Evolutionary conservation across 306 rosid genomes (phyloP).

Genomic region (Vigna mungo): DNA sequence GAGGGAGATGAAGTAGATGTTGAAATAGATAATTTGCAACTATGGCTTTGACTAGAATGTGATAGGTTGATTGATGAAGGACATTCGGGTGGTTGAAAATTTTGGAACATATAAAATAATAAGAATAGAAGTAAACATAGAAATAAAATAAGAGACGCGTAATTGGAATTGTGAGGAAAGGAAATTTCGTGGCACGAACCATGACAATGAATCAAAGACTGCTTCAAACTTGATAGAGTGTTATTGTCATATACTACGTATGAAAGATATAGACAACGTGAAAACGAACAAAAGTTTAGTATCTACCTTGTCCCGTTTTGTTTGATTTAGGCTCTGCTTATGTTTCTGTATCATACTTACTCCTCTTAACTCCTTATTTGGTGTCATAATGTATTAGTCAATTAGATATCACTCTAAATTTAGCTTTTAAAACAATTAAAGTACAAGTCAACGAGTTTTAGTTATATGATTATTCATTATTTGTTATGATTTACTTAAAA

Average conservation of each 20-base stretch:
- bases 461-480: no score
- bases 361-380: not conserved
- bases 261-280: slow-evolving; percentile 35
- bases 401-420: no score
- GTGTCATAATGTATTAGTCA: not conserved
- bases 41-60: slow-evolving; percentile 44
- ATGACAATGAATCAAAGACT: slow-evolving; percentile 20
- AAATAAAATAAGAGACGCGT: slow-evolving; percentile 28
- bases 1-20: slow-evolving; percentile 1
- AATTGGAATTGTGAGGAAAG: slow-evolving; percentile 5
- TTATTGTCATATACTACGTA: slow-evolving; percentile 31
- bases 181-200: slow-evolving; percentile 47
- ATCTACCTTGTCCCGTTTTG: slow-evolving; percentile 16
- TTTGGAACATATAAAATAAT: not conserved
- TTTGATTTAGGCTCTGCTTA: not conserved
- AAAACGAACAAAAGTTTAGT: slow-evolving; percentile 25
- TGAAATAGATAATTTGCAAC: slow-evolving; percentile 1
- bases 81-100: slow-evolving; percentile 43
- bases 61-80: slow-evolving; percentile 13
- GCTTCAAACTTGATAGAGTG: slow-evolving; percentile 7
- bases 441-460: no score
- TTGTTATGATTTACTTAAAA: no score
- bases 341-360: slow-evolving; percentile 15
- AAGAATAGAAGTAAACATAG: not conserved
- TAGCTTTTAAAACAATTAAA: no score